A percentile compares a stretch with the other conserved stretches of the same genome.
These are phyloP conservation scores for Albifimbria verrucaria DNA, from an alignment of 2,329 filamentous ascomycete genomes.

Conservation along the genomic window DNA sequence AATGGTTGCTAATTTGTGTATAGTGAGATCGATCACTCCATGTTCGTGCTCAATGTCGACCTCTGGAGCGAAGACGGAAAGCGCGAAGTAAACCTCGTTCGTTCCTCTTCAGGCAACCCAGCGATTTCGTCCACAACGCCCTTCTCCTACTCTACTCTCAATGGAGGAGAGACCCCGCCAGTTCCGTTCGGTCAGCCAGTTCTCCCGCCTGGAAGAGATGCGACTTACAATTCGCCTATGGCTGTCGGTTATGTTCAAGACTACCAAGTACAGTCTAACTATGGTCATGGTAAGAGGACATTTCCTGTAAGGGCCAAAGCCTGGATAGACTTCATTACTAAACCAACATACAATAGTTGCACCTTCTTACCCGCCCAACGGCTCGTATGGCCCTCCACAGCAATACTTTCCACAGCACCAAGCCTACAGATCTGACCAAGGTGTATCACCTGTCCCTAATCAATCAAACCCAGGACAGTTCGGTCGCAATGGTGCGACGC, in stretches of 20 bases:
- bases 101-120: conserved; percentile 62
- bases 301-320: neutral
- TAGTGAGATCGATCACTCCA: conserved; percentile 35
- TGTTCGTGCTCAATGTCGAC: conserved; percentile 61
- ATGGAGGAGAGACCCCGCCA: conserved; percentile 29
- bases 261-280: conserved; percentile 26
- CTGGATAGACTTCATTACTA: neutral
- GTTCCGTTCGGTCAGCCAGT: conserved; percentile 30
- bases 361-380: conserved; percentile 25
- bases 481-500: conserved; percentile 18
- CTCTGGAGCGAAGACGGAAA: conserved; percentile 64
- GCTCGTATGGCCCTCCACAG: conserved; percentile 32
- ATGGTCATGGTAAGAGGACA: conserved; percentile 26
- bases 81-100: conserved; percentile 64
- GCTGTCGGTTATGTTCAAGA: conserved; percentile 28
- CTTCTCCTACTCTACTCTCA: conserved; percentile 63
- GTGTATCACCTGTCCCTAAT: conserved; percentile 19
- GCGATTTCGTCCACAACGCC: conserved; percentile 80
- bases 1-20: neutral
- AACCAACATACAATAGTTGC: conserved; percentile 9
- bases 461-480: conserved; percentile 23
- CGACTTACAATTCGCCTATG: conserved; percentile 24
- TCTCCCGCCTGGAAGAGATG: conserved; percentile 35
- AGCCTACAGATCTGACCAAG: conserved; percentile 24
- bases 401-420: conserved; percentile 34